Evolutionary conservation across 1,284 basidiomycete species (phyloP).

Genomic region (Ceratobasidium sp.): DNA sequence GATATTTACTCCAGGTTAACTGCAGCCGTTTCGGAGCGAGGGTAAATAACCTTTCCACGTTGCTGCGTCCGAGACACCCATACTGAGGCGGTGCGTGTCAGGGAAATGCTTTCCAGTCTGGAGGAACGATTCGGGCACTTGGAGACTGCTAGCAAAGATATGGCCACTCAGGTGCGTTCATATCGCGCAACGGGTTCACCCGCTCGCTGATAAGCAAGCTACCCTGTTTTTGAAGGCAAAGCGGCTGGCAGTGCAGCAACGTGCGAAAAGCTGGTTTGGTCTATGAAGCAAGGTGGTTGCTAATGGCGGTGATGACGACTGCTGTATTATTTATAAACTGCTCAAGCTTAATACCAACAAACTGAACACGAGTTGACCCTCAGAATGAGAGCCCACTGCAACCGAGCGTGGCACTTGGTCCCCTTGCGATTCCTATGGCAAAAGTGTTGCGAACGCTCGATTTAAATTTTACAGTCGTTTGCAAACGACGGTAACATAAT

Average conservation of each 20-base stretch:
- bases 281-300: slow-evolving; percentile 45
- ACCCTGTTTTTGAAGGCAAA: slow-evolving; percentile 62
- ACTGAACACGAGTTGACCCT: too few species aligned
- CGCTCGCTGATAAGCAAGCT: neutral
- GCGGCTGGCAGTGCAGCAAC: slow-evolving; percentile 67
- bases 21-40: slow-evolving; percentile 69
- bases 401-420: too few species aligned
- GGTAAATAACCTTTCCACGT: slow-evolving; percentile 56
- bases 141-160: slow-evolving; percentile 70
- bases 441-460: too few species aligned
- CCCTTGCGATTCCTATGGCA: too few species aligned
- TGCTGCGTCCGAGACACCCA: neutral
- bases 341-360: too few species aligned
- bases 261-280: slow-evolving; percentile 71
- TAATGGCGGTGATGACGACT: neutral
- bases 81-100: slow-evolving; percentile 6
- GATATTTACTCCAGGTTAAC: slow-evolving; percentile 62
- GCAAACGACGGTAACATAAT: too few species aligned
- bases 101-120: slow-evolving; percentile 55
- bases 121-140: slow-evolving; percentile 71
- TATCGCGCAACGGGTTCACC: neutral
- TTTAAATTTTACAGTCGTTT: too few species aligned
- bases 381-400: too few species aligned
- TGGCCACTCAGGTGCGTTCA: slow-evolving; percentile 67
- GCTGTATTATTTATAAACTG: neutral